phyloP scores from a whole-genome alignment of 2,329 filamentous ascomycete genomes.

The Leptographium procerum region DNA sequence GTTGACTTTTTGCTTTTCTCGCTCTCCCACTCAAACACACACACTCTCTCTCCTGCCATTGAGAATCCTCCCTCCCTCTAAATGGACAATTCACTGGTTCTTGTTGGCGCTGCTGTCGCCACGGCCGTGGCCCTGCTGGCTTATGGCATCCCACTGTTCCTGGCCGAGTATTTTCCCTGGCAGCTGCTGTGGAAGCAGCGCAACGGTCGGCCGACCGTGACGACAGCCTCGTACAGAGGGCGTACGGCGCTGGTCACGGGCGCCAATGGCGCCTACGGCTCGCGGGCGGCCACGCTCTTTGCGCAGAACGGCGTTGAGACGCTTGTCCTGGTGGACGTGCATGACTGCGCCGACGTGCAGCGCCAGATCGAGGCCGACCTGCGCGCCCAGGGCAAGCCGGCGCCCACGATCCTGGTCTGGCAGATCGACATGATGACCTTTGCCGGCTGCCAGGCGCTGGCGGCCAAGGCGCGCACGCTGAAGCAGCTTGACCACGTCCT shows the following conservation, averaged over 20 bases:
- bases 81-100: conserved; percentile 3
- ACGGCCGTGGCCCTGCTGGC: conserved; percentile 16
- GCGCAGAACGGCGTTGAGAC: conserved; percentile 22
- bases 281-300: conserved; percentile 24
- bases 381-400: conserved; percentile 13
- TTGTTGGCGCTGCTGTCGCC: conserved; percentile 1
- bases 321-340: conserved; percentile 25
- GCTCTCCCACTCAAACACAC: not conserved
- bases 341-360: conserved; percentile 21
- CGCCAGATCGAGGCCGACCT: conserved; percentile 22
- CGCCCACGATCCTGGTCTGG: conserved; percentile 24
- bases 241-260: conserved; percentile 24
- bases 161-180: conserved; percentile 25
- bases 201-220: conserved; percentile 20
- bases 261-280: conserved; percentile 25
- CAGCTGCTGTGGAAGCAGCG: conserved; percentile 21
- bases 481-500: conserved; percentile 23
- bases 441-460: conserved; percentile 21
- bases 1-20: not conserved
- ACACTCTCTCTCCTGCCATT: not conserved
- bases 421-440: conserved; percentile 26
- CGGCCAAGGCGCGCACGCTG: conserved; percentile 17
- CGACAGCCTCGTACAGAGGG: conserved; percentile 23
- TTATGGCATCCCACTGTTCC: conserved; percentile 19
- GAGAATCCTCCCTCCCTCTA: not conserved